Evolutionary conservation across 163 green algal species (phyloP), one percentile per base, ranked within the genome.

Genomic region (Prototheca stagnorum): DNA sequence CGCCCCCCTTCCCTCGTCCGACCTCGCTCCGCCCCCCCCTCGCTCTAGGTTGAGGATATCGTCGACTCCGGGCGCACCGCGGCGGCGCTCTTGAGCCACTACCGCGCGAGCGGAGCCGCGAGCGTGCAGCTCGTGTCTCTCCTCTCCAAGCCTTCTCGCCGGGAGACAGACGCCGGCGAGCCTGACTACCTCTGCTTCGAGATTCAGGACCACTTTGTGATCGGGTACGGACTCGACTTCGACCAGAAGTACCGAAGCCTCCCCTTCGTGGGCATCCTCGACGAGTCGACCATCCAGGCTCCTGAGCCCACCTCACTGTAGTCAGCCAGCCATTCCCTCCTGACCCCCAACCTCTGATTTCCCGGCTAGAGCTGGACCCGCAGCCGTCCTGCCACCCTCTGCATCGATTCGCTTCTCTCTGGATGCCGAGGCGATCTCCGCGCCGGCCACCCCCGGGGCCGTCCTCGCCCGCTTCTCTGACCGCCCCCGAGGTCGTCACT

Each of bases 161-260:
- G 79, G 0, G 45, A 44, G 35, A 9, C 31, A 37, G 54, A 78
- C 2, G 15, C 59, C 8, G 44, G 70, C 20, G n/a, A 72, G n/a
- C 54, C 67, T 0, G 60, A 81, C 24, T 83, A 78, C 56, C 44
- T 53, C 20, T 62, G 65, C 29, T 85, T 87, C 51, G 35, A 64
- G 44, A 56, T 76, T 86, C 60, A 35, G 17, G 78, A 94, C 43
- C 62, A 84, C 26, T 95, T 95, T 69, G 85, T 95, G 22, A 70
- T 95, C 3, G 86, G 86, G 2, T 93, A 88, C 50, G 86, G 86
- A 2, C 64, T 95, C 39, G 86, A 95, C 62, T 94, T 77, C 47
- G 64, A 80, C 19, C 75, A 92, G 50, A 21, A 64, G 28, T 94
- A 84, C 54, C 60, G 83, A 17, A 70, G 41, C 2, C 50, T 93